phyloP scores from a whole-genome alignment of 257 asterid genomes.

The Agastache rugosa region DNA sequence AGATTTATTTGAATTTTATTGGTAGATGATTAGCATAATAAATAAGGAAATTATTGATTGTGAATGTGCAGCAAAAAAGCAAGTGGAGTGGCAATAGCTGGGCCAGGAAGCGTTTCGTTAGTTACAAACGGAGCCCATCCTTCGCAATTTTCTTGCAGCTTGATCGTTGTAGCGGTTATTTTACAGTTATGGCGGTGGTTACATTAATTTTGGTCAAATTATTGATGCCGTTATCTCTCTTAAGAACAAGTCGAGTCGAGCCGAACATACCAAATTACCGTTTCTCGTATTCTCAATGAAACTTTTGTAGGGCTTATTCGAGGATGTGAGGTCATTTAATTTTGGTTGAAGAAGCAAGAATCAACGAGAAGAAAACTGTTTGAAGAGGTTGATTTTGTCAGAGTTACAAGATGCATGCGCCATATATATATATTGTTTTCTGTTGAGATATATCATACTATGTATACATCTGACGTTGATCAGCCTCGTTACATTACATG shows the following conservation, averaged over 20 bases:
- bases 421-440: no score
- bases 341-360: neutral
- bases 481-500: neutral
- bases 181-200: constrained; percentile 24
- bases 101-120: constrained; percentile 44
- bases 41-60: neutral
- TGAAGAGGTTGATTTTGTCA: neutral
- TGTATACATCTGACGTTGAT: no score
- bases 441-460: no score
- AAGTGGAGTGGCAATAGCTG: constrained; percentile 47
- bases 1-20: neutral
- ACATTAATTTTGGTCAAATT: neutral
- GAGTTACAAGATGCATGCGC: neutral
- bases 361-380: no score
- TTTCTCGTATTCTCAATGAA: neutral
- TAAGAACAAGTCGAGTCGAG: neutral
- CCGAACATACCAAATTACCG: neutral
- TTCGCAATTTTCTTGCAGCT: neutral
- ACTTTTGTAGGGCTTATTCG: neutral
- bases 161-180: neutral
- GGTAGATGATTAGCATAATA: neutral
- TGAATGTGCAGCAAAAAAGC: constrained; percentile 59
- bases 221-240: neutral
- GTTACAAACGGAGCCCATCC: constrained; percentile 43
- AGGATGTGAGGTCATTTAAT: neutral